phyloP scores from a whole-genome alignment of 148 eudicot species.

The Rhododendron simsii region DNA sequence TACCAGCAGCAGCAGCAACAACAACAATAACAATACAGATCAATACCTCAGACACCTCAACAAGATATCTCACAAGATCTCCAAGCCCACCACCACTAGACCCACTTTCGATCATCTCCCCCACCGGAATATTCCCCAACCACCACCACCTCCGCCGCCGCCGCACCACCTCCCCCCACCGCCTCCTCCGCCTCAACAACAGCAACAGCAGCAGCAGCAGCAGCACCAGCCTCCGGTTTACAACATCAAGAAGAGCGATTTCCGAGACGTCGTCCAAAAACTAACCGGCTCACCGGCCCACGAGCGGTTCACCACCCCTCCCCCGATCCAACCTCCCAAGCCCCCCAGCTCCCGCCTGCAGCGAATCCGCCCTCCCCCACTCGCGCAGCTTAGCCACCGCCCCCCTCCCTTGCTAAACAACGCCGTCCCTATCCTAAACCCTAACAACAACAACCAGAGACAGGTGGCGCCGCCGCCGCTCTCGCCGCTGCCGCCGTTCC shows the following conservation, averaged over 20 bases:
- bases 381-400: constrained; percentile 50
- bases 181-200: constrained; percentile 15
- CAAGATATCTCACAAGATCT: constrained; percentile 72
- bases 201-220: constrained; percentile 24
- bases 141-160: constrained; percentile 4
- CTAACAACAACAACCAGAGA: neutral
- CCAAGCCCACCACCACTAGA: constrained; percentile 40
- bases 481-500: constrained; percentile 92
- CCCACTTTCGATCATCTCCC: constrained; percentile 16
- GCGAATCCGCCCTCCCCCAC: constrained; percentile 89
- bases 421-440: constrained; percentile 6
- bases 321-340: constrained; percentile 39
- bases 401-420: constrained; percentile 31
- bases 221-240: constrained; percentile 88
- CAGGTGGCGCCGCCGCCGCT: constrained; percentile 21
- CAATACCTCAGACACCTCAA: constrained; percentile 50
- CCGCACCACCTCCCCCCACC: neutral
- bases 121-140: neutral
- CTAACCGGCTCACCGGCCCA: constrained; percentile 90
- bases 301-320: constrained; percentile 31
- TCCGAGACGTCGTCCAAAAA: constrained; percentile 85
- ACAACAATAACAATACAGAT: constrained; percentile 14
- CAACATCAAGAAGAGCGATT: constrained; percentile 80
- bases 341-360: constrained; percentile 73
- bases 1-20: neutral